Evolutionary conservation across 2,329 filamentous ascomycete genomes (phyloP).

Genomic region (Cladosporium sp.): DNA sequence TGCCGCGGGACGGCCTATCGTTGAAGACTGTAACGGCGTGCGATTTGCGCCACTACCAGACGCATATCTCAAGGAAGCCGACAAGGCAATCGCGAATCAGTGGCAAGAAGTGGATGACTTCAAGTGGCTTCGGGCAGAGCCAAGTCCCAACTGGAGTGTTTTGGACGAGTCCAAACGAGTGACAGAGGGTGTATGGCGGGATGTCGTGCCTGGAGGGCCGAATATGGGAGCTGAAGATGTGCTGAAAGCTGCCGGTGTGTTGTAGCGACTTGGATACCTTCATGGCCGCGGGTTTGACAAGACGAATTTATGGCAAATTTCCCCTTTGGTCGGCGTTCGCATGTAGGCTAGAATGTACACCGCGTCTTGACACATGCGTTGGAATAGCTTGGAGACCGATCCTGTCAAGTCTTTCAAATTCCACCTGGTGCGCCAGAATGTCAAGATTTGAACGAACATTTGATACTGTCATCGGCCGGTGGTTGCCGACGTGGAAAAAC

Average conservation of each 20-base stretch:
- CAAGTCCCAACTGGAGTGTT: constrained; percentile 82
- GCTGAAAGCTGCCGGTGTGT: constrained; percentile 40
- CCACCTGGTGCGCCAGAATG: neutral
- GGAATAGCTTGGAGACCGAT: too few species aligned
- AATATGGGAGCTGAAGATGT: constrained; percentile 63
- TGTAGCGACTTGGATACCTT: neutral
- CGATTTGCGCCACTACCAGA: constrained; percentile 73
- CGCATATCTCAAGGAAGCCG: constrained; percentile 44
- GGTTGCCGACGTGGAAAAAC: constrained; percentile 10
- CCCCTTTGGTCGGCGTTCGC: too few species aligned
- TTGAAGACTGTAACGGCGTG: constrained; percentile 78
- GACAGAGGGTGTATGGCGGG: constrained; percentile 62
- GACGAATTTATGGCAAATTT: neutral
- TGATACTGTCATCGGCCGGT: constrained; percentile 12
- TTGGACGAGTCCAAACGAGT: constrained; percentile 53
- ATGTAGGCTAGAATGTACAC: too few species aligned
- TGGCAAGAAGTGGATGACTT: constrained; percentile 96
- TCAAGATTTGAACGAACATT: constrained; percentile 7
- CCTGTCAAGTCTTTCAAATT: too few species aligned
- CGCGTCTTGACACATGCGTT: neutral
- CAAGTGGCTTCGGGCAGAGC: constrained; percentile 86
- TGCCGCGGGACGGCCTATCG: constrained; percentile 81
- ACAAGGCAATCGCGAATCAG: constrained; percentile 51
- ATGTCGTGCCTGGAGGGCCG: constrained; percentile 61
- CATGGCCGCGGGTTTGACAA: too few species aligned